phyloP scores from a whole-genome alignment of 1,284 basidiomycete genomes.

The Gomphus bonarii region DNA sequence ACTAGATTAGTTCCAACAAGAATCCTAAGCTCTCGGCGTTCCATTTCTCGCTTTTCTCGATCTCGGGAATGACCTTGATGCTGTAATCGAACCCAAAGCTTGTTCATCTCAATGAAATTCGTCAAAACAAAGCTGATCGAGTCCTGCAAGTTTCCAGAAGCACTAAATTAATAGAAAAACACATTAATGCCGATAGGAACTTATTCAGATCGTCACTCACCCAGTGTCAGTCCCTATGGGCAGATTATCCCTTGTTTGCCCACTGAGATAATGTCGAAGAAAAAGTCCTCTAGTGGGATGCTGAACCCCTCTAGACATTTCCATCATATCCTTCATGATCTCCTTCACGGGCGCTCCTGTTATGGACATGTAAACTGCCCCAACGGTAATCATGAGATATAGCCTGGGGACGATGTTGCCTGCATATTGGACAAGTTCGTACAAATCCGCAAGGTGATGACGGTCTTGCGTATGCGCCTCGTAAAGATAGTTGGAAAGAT shows the following conservation, averaged over 20 bases:
- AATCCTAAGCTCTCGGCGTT: constrained; percentile 85
- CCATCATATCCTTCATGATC: constrained; percentile 99
- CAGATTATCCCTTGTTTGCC: constrained; percentile 89
- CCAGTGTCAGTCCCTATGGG: constrained; percentile 76
- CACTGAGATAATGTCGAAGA: constrained; percentile 87
- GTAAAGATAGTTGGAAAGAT: constrained; percentile 89
- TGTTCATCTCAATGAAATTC: constrained; percentile 99
- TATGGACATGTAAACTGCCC: constrained; percentile 95
- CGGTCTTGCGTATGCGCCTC: constrained; percentile 83
- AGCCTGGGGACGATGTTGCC: constrained; percentile 89
- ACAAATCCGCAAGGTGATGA: constrained; percentile 92
- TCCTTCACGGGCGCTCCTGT: constrained; percentile 92
- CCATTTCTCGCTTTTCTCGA: constrained; percentile 90
- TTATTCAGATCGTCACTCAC: constrained; percentile 35
- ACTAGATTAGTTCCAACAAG: constrained; percentile 95
- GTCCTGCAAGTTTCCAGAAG: constrained; percentile 81
- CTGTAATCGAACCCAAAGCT: constrained; percentile 93
- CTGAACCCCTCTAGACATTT: constrained; percentile 92
- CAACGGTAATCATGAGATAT: constrained; percentile 97
- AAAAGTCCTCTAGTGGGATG: constrained; percentile 91
- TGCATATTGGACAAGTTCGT: constrained; percentile 95
- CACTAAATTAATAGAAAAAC: constrained; percentile 34
- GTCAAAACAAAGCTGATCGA: constrained; percentile 91
- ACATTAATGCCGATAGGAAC: neutral
- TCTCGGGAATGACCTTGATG: constrained; percentile 93